A percentile compares a stretch with the other conserved stretches of the same genome.
phyloP scores from a whole-genome alignment of 2,329 filamentous ascomycete genomes.

The Claviceps paspali region DNA sequence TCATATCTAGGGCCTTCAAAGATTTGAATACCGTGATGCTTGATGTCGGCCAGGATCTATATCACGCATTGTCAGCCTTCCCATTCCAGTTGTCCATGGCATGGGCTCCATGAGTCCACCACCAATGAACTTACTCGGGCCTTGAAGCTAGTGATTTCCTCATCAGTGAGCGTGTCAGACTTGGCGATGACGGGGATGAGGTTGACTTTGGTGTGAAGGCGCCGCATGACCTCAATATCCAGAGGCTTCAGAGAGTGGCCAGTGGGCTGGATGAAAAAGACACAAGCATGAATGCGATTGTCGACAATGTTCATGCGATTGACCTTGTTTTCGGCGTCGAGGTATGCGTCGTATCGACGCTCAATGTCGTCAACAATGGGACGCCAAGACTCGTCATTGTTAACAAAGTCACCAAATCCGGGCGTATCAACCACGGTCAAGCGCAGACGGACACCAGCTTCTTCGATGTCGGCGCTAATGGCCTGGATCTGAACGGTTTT shows the following conservation, averaged over 20 bases:
- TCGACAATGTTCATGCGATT: constrained; percentile 99
- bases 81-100: not conserved
- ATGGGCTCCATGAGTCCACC: not conserved
- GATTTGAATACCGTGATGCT: constrained; percentile 95
- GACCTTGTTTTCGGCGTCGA: constrained; percentile 99
- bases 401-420: constrained; percentile 97
- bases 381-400: constrained; percentile 99
- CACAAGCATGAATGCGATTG: constrained; percentile 96
- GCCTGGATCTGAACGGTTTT: constrained; percentile 95
- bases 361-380: constrained; percentile 99
- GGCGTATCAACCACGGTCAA: constrained; percentile 96
- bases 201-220: constrained; percentile 99
- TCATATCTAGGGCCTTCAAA: constrained; percentile 98
- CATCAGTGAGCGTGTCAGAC: constrained; percentile 92
- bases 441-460: constrained; percentile 91
- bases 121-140: constrained; percentile 57
- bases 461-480: constrained; percentile 92
- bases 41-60: constrained; percentile 91
- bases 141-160: constrained; percentile 92
- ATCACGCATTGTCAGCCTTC: constrained; percentile 7
- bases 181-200: constrained; percentile 98
- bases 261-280: constrained; percentile 99
- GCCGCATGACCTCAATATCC: constrained; percentile 98
- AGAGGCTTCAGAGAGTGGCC: constrained; percentile 96
- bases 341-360: constrained; percentile 94